Percentiles rank a stretch among this genome's conserved stretches.
phyloP scores from a whole-genome alignment of 2,329 filamentous ascomycete genomes.

The Pseudophaeomoniella oleicola region DNA sequence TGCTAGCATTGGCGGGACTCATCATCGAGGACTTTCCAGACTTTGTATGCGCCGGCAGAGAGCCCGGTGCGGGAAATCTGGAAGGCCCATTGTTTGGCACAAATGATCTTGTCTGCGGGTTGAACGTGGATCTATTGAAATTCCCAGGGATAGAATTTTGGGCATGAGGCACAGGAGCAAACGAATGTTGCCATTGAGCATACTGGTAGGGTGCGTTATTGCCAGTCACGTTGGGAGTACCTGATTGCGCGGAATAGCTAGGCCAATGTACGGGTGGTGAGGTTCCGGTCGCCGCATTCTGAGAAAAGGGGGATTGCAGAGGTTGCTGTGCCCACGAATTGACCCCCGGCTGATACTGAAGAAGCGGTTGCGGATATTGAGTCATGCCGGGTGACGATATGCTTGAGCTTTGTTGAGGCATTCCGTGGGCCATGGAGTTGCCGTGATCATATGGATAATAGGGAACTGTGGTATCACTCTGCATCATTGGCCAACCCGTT shows the following conservation, averaged over 20 bases:
- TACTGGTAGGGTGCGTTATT: conserved; percentile 52
- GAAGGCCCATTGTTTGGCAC: conserved; percentile 45
- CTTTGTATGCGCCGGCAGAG: conserved; percentile 12
- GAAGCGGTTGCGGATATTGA: background rate
- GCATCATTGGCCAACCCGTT: conserved; percentile 9
- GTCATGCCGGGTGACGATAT: conserved; percentile 3
- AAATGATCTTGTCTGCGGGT: conserved; percentile 87
- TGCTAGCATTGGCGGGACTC: no score
- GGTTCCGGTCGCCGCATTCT: conserved; percentile 15
- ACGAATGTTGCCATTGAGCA: conserved; percentile 52
- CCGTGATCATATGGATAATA: background rate
- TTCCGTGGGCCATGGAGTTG: conserved; percentile 3
- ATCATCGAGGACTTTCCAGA: no score
- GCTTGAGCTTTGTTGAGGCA: conserved; percentile 2
- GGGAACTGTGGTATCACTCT: conserved; percentile 4
- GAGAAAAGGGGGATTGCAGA: conserved; percentile 16
- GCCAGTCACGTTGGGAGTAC: conserved; percentile 17
- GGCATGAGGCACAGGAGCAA: conserved; percentile 3
- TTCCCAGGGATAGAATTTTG: conserved; percentile 77
- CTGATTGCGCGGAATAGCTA: conserved; percentile 12
- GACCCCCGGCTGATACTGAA: background rate
- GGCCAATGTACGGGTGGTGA: conserved; percentile 24
- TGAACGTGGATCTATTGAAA: conserved; percentile 75
- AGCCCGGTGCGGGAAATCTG: conserved; percentile 15
- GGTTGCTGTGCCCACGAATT: conserved; percentile 5